These are phyloP conservation scores for Cicer yamashitae DNA, from an alignment of 306 rosid species.

Conservation along the genomic window DNA sequence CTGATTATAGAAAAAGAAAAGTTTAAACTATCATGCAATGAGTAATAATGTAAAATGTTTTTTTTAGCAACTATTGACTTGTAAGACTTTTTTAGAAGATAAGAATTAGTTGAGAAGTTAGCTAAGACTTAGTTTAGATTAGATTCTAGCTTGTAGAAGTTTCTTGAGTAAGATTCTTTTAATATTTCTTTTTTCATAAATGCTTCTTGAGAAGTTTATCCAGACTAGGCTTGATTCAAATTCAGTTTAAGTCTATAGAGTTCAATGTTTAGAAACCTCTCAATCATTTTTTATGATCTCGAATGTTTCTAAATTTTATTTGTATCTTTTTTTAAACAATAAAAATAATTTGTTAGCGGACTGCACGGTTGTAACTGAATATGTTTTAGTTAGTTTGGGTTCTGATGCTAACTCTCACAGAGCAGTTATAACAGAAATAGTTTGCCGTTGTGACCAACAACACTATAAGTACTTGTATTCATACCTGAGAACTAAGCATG, in stretches of 20 bases:
- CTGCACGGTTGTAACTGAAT: background rate
- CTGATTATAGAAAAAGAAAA: background rate
- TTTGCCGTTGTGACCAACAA: background rate
- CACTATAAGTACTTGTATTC: background rate
- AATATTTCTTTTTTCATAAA: background rate
- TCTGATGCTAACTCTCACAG: background rate
- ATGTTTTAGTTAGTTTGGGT: conserved; percentile 1
- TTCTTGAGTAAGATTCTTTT: background rate
- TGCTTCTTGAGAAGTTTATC: background rate
- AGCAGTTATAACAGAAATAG: background rate
- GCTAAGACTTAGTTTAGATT: background rate
- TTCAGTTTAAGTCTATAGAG: background rate
- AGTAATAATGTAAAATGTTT: no score
- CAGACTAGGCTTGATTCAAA: background rate
- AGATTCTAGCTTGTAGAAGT: background rate
- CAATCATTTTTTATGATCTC: background rate
- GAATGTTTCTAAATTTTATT: background rate
- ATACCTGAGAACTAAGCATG: background rate
- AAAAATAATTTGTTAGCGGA: background rate
- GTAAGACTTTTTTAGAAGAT: background rate
- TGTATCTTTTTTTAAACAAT: background rate
- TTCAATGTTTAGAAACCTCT: background rate
- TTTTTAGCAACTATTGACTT: background rate
- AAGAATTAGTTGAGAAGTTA: background rate
- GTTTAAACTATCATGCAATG: background rate